A percentile compares a stretch with the other conserved stretches of the same genome.
phyloP scores from a whole-genome alignment of 2,329 filamentous ascomycete genomes.

The Fonsecaea nubica region DNA sequence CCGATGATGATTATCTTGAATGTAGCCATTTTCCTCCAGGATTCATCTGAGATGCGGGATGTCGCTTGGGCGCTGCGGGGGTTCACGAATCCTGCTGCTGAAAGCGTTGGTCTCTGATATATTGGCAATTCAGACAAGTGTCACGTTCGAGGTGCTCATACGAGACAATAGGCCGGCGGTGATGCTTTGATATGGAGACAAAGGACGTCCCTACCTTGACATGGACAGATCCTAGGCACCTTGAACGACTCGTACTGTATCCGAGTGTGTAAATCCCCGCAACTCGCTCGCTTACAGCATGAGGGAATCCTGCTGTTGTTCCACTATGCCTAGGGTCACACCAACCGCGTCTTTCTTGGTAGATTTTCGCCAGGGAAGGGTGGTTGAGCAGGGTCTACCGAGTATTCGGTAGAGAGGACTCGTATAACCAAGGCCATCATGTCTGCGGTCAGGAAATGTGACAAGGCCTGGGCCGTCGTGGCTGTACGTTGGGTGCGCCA shows the following conservation, averaged over 20 bases:
- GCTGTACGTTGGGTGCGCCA: not conserved
- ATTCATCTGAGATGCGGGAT: not conserved
- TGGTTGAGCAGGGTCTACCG: no score
- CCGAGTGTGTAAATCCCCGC: not conserved
- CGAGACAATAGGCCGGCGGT: not conserved
- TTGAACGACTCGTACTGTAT: not conserved
- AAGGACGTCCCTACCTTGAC: not conserved
- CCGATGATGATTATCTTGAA: constrained; percentile 38
- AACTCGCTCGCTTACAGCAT: not conserved
- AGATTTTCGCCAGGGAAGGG: not conserved
- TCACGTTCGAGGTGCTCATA: not conserved
- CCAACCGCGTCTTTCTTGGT: not conserved
- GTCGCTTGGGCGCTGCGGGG: not conserved
- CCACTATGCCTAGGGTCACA: not conserved
- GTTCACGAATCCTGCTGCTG: not conserved
- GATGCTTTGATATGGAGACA: not conserved
- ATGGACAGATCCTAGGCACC: not conserved
- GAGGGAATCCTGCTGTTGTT: not conserved
- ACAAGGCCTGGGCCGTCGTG: not conserved
- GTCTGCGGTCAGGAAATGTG: not conserved
- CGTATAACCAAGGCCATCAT: no score
- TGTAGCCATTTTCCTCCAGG: not conserved
- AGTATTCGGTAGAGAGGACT: no score
- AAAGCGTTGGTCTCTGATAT: not conserved
- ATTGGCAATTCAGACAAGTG: not conserved